These are phyloP conservation scores for Cryomyces minteri DNA, from an alignment of 495 filamentous ascomycete species.

Conservation along the genomic window DNA sequence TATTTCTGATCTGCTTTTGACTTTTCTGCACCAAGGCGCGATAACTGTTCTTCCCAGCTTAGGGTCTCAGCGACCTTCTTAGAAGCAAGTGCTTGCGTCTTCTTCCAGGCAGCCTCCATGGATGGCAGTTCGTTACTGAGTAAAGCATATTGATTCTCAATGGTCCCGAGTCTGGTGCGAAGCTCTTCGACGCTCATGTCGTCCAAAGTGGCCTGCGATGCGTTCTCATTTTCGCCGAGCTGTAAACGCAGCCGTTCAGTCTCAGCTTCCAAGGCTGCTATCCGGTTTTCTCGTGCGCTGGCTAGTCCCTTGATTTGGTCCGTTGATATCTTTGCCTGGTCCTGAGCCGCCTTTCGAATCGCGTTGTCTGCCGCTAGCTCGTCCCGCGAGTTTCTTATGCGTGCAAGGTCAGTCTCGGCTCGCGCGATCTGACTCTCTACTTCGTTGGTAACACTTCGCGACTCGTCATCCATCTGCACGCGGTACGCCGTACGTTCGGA, in stretches of 20 bases:
- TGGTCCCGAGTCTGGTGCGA: constrained; percentile 44
- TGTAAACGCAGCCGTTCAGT: constrained; percentile 46
- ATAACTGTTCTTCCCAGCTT: constrained; percentile 60
- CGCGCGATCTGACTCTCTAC: constrained; percentile 62
- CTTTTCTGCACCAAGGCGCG: constrained; percentile 66
- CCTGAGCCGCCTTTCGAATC: constrained; percentile 61
- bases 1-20: constrained; percentile 95
- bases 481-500: constrained; percentile 72
- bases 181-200: constrained; percentile 46
- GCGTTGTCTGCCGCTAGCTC: constrained; percentile 63
- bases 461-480: constrained; percentile 59
- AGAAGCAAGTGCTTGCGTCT: constrained; percentile 60
- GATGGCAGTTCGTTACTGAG: constrained; percentile 74
- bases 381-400: constrained; percentile 67
- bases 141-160: constrained; percentile 62
- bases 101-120: constrained; percentile 75
- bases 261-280: constrained; percentile 65
- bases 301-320: constrained; percentile 64
- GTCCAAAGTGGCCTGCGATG: constrained; percentile 29
- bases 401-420: constrained; percentile 66
- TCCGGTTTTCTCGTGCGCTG: constrained; percentile 52
- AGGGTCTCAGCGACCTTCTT: constrained; percentile 67
- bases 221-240: constrained; percentile 22
- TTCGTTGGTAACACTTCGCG: constrained; percentile 47
- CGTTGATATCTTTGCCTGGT: constrained; percentile 48